phyloP scores from a whole-genome alignment of 257 asterid species.

The Sherardia arvensis region DNA sequence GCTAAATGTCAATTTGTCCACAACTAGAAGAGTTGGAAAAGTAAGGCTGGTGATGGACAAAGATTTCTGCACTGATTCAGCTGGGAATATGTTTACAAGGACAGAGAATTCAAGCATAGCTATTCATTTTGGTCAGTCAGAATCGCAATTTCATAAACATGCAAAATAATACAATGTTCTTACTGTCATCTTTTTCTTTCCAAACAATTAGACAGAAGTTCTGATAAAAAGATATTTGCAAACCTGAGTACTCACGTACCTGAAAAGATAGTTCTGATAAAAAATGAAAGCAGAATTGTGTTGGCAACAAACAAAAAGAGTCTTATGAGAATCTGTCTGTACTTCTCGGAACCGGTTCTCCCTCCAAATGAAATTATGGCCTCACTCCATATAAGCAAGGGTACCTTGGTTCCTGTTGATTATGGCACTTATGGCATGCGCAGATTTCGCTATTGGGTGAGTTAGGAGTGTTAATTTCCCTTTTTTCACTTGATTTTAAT shows the following conservation, averaged over 20 bases:
- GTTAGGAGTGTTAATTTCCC: neutral
- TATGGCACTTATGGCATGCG: slow-evolving; percentile 60
- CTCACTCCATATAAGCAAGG: slow-evolving; percentile 49
- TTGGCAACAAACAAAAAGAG: slow-evolving; percentile 59
- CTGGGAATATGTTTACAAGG: slow-evolving; percentile 68
- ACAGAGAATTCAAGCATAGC: slow-evolving; percentile 59
- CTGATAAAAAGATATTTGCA: slow-evolving; percentile 43
- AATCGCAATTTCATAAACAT: neutral
- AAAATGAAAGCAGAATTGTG: slow-evolving; percentile 50
- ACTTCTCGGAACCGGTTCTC: slow-evolving; percentile 68
- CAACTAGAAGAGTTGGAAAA: slow-evolving; percentile 51
- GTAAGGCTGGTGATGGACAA: slow-evolving; percentile 58
- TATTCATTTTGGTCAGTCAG: slow-evolving; percentile 67
- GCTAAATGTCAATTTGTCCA: slow-evolving; percentile 43
- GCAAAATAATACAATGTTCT: neutral
- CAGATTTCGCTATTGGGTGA: slow-evolving; percentile 87
- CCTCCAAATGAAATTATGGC: slow-evolving; percentile 65
- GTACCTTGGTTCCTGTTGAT: slow-evolving; percentile 49
- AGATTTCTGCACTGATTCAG: slow-evolving; percentile 65
- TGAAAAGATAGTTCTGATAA: slow-evolving; percentile 58
- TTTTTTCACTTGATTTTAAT: neutral
- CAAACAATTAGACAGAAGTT: slow-evolving; percentile 62
- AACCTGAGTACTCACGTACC: slow-evolving; percentile 71
- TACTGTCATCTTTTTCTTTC: slow-evolving; percentile 1
- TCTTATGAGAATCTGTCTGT: slow-evolving; percentile 54